Evolutionary conservation across 2,329 filamentous ascomycete genomes (phyloP).

Genomic region (Metarhizium brunneum): DNA sequence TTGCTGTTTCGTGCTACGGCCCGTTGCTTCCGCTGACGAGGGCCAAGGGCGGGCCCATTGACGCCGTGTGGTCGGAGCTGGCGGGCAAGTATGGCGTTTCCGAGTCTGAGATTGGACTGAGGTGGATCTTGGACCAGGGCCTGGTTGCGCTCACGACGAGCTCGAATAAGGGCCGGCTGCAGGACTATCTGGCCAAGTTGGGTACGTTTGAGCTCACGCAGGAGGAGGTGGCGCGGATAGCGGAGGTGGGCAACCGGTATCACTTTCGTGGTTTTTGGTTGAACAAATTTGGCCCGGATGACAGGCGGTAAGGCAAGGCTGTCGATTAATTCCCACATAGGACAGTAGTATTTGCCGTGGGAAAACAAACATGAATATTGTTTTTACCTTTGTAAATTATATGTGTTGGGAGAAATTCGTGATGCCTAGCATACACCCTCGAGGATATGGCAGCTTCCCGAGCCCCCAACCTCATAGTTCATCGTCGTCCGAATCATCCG

Average conservation of each 20-base stretch:
- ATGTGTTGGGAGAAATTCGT: too few relatives aligned
- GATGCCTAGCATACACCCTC: too few relatives aligned
- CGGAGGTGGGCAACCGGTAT: slow-evolving; percentile 46
- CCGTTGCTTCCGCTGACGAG: slow-evolving; percentile 42
- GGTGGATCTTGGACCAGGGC: slow-evolving; percentile 53
- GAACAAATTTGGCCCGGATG: slow-evolving; percentile 40
- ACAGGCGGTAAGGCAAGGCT: slow-evolving; percentile 23
- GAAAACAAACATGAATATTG: background rate
- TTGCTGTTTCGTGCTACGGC: slow-evolving; percentile 46
- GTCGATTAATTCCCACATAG: background rate
- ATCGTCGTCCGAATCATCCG: slow-evolving; percentile 46
- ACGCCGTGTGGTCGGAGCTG: slow-evolving; percentile 38
- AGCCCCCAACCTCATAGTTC: slow-evolving; percentile 30
- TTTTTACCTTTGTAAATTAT: too few relatives aligned
- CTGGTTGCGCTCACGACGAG: slow-evolving; percentile 52
- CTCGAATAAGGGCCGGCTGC: slow-evolving; percentile 45
- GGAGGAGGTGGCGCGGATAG: slow-evolving; percentile 48
- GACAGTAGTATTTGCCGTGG: background rate
- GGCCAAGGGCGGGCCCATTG: slow-evolving; percentile 43
- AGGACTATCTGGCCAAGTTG: slow-evolving; percentile 42
- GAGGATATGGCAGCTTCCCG: too few relatives aligned
- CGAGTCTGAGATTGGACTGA: slow-evolving; percentile 45
- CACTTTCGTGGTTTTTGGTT: slow-evolving; percentile 53
- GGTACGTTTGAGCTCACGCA: slow-evolving; percentile 49
- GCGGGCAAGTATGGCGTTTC: slow-evolving; percentile 50